These are phyloP conservation scores for Mycocentrospora acerina DNA, from an alignment of 2,329 filamentous ascomycete species.

Conservation along the genomic window DNA sequence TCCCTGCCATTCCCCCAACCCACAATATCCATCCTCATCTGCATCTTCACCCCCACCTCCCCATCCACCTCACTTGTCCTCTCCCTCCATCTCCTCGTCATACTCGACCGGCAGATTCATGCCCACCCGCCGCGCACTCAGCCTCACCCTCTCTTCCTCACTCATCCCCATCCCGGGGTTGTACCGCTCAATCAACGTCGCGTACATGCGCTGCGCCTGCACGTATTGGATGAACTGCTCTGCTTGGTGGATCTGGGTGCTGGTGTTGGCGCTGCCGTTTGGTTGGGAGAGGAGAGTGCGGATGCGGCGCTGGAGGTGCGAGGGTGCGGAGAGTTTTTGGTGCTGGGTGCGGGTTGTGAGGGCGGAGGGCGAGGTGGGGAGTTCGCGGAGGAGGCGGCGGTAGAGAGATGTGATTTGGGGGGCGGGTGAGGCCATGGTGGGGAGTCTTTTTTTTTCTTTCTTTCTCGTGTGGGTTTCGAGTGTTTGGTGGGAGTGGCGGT, in stretches of 20 bases:
- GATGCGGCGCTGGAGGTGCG: slow-evolving; percentile 69
- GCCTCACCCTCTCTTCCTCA: slow-evolving; percentile 76
- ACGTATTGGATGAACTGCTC: slow-evolving; percentile 81
- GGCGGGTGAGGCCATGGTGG: slow-evolving; percentile 41
- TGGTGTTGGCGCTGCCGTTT: slow-evolving; percentile 1
- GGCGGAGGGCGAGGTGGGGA: slow-evolving; percentile 66
- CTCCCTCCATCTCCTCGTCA: slow-evolving; percentile 10
- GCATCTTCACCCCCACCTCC: not conserved
- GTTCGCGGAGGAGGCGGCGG: slow-evolving; percentile 83
- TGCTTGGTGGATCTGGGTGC: slow-evolving; percentile 53
- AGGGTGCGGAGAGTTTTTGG: slow-evolving; percentile 55
- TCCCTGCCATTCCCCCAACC: too few species aligned
- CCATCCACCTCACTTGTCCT: not conserved
- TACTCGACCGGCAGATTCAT: slow-evolving; percentile 79
- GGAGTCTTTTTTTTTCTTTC: not conserved
- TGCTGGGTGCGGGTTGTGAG: slow-evolving; percentile 23
- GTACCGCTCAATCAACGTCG: slow-evolving; percentile 81
- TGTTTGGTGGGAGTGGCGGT: not conserved
- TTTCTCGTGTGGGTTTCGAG: not conserved
- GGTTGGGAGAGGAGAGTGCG: slow-evolving; percentile 60
- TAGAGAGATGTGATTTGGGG: slow-evolving; percentile 73
- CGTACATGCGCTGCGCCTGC: slow-evolving; percentile 81
- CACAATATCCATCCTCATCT: not conserved
- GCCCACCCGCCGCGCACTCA: slow-evolving; percentile 84
- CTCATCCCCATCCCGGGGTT: slow-evolving; percentile 91